phyloP scores from a whole-genome alignment of 202 grass and related monocot species.

The Carex sylvatica region DNA sequence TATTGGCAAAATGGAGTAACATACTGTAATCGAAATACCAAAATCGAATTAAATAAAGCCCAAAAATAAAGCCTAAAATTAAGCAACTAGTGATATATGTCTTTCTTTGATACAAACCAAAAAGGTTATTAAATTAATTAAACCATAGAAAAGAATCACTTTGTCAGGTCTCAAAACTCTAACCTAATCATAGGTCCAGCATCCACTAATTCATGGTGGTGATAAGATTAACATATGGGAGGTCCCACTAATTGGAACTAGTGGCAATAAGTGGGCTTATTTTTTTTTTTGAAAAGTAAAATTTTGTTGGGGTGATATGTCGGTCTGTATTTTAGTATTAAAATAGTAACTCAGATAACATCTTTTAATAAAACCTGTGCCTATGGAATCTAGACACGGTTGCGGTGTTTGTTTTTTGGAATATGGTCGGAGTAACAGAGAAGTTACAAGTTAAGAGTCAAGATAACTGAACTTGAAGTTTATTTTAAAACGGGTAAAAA shows the following conservation, averaged over 20 bases:
- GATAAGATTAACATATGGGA: slow-evolving; percentile 26
- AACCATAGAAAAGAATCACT: slow-evolving; percentile 14
- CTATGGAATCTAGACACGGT: neutral
- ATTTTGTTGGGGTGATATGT: neutral
- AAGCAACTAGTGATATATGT: slow-evolving; percentile 8
- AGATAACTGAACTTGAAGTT: too few species aligned
- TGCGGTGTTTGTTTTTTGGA: neutral
- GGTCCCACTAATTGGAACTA: slow-evolving; percentile 25
- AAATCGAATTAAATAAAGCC: neutral
- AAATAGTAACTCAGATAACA: slow-evolving; percentile 17
- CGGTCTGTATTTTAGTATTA: slow-evolving; percentile 21
- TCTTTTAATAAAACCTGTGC: slow-evolving; percentile 29
- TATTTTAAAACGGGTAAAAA: too few species aligned
- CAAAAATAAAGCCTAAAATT: slow-evolving; percentile 23
- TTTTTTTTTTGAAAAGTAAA: neutral
- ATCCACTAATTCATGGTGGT: slow-evolving; percentile 22
- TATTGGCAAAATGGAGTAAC: neutral
- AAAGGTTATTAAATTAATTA: slow-evolving; percentile 9
- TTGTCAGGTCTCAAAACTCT: slow-evolving; percentile 21
- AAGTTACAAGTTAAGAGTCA: neutral
- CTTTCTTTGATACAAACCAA: slow-evolving; percentile 16
- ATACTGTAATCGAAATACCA: neutral
- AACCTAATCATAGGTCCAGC: slow-evolving; percentile 29
- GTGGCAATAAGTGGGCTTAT: slow-evolving; percentile 20
- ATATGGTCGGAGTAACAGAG: slow-evolving; percentile 13